Evolutionary conservation across 2,329 filamentous ascomycete genomes (phyloP).

Genomic region (Claviceps capensis): DNA sequence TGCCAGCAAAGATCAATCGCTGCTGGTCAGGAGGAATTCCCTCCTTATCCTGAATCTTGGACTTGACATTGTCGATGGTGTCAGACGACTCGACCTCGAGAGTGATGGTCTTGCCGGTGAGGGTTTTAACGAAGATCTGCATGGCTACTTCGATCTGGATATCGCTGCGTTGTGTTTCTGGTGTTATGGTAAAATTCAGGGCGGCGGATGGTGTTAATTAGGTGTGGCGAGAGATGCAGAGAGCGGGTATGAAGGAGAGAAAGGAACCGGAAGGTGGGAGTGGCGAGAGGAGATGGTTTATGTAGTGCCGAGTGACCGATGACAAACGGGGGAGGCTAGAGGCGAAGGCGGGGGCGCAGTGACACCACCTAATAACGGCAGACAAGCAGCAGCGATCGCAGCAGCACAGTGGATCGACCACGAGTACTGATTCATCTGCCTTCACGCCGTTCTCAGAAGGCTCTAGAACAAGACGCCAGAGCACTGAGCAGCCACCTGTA

Average conservation of each 20-base stretch:
- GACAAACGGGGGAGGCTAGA: constrained; percentile 13
- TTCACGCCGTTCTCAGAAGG: constrained; percentile 17
- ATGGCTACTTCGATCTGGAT: constrained; percentile 7
- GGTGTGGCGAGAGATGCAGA: constrained; percentile 4
- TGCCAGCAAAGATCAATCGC: constrained; percentile 89
- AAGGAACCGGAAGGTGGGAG: constrained; percentile 5
- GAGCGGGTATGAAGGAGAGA: constrained; percentile 3
- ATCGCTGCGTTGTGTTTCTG: constrained; percentile 2
- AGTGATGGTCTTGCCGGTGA: constrained; percentile 54
- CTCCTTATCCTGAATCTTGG: constrained; percentile 98
- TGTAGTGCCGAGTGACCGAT: constrained; percentile 11
- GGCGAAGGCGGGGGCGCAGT: constrained; percentile 14
- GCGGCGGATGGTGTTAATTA: constrained; percentile 4
- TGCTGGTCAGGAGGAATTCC: constrained; percentile 82
- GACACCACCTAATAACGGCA: constrained; percentile 9
- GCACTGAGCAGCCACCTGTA: neutral
- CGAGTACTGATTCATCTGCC: constrained; percentile 6
- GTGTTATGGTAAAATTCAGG: constrained; percentile 4
- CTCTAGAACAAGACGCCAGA: constrained; percentile 21
- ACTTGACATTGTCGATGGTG: constrained; percentile 95
- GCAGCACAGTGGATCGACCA: neutral
- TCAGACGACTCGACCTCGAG: constrained; percentile 73
- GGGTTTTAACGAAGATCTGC: constrained; percentile 17
- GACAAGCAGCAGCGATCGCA: constrained; percentile 7
- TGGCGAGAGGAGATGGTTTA: constrained; percentile 17